A percentile compares a stretch with the other conserved stretches of the same genome.
phyloP scores from a whole-genome alignment of 2,329 filamentous ascomycete genomes.

The Colletotrichum simmondsii region DNA sequence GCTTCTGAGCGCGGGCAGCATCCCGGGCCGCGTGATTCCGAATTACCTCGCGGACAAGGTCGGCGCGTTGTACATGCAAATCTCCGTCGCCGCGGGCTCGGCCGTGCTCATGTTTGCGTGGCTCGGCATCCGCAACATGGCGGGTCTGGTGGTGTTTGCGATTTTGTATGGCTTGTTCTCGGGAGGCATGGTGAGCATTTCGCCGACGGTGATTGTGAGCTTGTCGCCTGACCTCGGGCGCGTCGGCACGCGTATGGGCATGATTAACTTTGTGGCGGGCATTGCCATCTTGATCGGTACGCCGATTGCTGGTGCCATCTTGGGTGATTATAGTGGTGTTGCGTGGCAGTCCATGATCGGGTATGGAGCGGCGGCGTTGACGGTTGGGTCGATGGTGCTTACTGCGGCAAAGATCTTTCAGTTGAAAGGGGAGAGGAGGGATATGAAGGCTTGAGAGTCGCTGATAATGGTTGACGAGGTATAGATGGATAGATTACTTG shows the following conservation, averaged over 20 bases:
- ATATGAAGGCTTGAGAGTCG: neutral
- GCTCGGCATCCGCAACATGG: conserved; percentile 48
- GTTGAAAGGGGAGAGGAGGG: conserved; percentile 14
- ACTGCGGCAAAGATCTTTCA: conserved; percentile 30
- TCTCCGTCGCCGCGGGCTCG: conserved; percentile 45
- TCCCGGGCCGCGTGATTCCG: conserved; percentile 57
- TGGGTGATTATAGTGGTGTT: conserved; percentile 21
- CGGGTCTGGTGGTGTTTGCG: conserved; percentile 52
- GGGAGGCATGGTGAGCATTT: conserved; percentile 55
- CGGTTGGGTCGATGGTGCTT: conserved; percentile 16
- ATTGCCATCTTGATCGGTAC: conserved; percentile 61
- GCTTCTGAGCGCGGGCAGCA: conserved; percentile 57
- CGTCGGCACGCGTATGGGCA: conserved; percentile 49
- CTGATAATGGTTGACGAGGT: no score
- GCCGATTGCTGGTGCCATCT: conserved; percentile 53
- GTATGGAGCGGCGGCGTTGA: conserved; percentile 30
- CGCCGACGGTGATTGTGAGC: conserved; percentile 51
- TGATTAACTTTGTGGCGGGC: conserved; percentile 43
- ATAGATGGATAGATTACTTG: neutral
- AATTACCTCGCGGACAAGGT: conserved; percentile 55
- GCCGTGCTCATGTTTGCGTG: conserved; percentile 51
- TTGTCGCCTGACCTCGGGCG: conserved; percentile 48
- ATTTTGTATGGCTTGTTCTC: conserved; percentile 58
- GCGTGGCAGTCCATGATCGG: conserved; percentile 33
- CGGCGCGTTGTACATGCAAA: conserved; percentile 52